phyloP scores from a whole-genome alignment of 1,139 yeast species.

The Kodamaea fungicola region DNA sequence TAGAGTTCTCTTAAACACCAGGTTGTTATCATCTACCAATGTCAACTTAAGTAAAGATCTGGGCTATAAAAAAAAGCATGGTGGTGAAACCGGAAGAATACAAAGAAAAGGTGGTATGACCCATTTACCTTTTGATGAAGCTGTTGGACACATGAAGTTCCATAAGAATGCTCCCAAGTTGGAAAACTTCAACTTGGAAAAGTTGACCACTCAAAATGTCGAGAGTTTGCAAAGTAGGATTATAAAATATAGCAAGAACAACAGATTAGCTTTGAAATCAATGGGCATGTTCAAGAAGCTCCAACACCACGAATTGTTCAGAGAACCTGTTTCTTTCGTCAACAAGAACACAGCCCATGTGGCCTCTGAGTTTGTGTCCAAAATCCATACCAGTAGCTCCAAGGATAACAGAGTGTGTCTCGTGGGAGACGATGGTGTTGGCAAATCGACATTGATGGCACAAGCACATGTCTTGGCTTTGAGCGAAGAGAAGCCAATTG shows the following conservation, averaged over 20 bases:
- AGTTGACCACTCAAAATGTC: conserved; percentile 13
- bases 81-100: conserved; percentile 10
- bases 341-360: conserved; percentile 32
- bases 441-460: conserved; percentile 71
- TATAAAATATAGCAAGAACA: conserved; percentile 20
- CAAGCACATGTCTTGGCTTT: conserved; percentile 63
- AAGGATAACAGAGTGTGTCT: conserved; percentile 52
- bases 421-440: conserved; percentile 73
- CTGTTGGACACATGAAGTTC: conserved; percentile 34
- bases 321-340: conserved; percentile 53
- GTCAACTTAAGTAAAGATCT: neutral
- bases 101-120: conserved; percentile 39
- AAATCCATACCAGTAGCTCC: conserved; percentile 23
- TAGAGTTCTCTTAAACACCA: neutral
- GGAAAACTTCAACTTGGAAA: conserved; percentile 14
- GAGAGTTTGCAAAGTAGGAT: conserved; percentile 16
- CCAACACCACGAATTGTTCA: conserved; percentile 63
- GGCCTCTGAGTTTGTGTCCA: conserved; percentile 22
- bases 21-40: conserved; percentile 9
- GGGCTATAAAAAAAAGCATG: conserved; percentile 9
- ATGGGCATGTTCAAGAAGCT: conserved; percentile 59
- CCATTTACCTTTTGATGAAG: conserved; percentile 38
- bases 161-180: conserved; percentile 27
- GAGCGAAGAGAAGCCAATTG: conserved; percentile 43
- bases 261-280: conserved; percentile 25